phyloP scores from a whole-genome alignment of 805 yeast genomes.

The Wickerhamomyces bovis region DNA sequence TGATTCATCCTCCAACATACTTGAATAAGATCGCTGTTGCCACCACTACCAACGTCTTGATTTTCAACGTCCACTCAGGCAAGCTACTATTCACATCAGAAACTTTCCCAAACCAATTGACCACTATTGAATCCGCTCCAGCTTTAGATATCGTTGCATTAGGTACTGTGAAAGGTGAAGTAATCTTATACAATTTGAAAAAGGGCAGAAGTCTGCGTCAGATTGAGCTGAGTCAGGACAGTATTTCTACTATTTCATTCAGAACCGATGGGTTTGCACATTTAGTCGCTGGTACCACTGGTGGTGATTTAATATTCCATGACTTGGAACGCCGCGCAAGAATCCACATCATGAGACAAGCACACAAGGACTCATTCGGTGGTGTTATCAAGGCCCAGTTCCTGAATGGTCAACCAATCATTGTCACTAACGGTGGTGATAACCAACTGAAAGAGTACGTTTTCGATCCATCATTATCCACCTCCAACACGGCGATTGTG shows the following conservation, averaged over 20 bases:
- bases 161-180: slow-evolving; percentile 65
- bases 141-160: slow-evolving; percentile 78
- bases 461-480: slow-evolving; percentile 83
- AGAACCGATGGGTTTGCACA: slow-evolving; percentile 88
- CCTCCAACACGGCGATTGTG: slow-evolving; percentile 49
- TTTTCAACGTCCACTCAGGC: slow-evolving; percentile 75
- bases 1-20: slow-evolving; percentile 85
- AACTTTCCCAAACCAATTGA: slow-evolving; percentile 50
- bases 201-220: slow-evolving; percentile 55
- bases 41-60: slow-evolving; percentile 54
- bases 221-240: slow-evolving; percentile 31
- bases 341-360: slow-evolving; percentile 66
- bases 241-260: slow-evolving; percentile 63
- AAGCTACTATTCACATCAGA: slow-evolving; percentile 56
- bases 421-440: slow-evolving; percentile 87
- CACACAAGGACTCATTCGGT: slow-evolving; percentile 69
- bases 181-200: slow-evolving; percentile 60
- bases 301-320: slow-evolving; percentile 82
- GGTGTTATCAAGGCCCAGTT: slow-evolving; percentile 73
- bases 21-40: slow-evolving; percentile 83
- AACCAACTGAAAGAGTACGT: slow-evolving; percentile 85
- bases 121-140: slow-evolving; percentile 78
- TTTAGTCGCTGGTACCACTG: slow-evolving; percentile 67
- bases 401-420: slow-evolving; percentile 85
- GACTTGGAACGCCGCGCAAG: slow-evolving; percentile 70